Evolutionary conservation across 805 yeast species (phyloP).

Genomic region (Myxozyma melibiosi): DNA sequence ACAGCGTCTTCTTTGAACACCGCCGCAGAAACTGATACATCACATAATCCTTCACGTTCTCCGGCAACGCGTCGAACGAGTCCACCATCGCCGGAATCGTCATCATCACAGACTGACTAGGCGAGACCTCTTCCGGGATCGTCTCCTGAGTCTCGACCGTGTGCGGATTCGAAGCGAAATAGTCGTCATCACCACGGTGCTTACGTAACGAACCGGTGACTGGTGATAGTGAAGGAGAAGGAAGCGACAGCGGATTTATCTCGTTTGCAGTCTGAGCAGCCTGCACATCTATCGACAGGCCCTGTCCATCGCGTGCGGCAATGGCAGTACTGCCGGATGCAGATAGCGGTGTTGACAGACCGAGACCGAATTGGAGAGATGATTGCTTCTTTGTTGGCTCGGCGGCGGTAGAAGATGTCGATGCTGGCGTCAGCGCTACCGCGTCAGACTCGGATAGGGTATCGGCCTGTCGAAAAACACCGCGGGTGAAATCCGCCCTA

Average conservation of each 20-base stretch:
- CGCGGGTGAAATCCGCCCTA: not conserved
- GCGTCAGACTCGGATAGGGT: no score
- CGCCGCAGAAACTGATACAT: constrained; percentile 58
- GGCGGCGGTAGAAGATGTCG: not conserved
- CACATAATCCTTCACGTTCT: constrained; percentile 52
- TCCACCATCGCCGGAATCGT: constrained; percentile 37
- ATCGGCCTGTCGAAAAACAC: not conserved
- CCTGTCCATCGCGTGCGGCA: not conserved
- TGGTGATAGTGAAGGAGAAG: constrained; percentile 39
- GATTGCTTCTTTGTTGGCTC: no score
- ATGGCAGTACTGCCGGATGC: not conserved
- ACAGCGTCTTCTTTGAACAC: constrained; percentile 62
- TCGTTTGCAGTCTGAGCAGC: constrained; percentile 12
- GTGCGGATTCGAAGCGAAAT: constrained; percentile 14
- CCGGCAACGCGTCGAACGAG: constrained; percentile 47
- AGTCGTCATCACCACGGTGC: constrained; percentile 18
- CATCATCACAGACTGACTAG: constrained; percentile 23
- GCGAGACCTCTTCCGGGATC: not conserved
- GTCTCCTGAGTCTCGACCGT: not conserved
- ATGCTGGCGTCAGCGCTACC: not conserved
- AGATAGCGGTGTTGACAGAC: constrained; percentile 4
- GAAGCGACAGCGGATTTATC: constrained; percentile 35
- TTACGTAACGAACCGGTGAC: constrained; percentile 23
- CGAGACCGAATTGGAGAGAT: constrained; percentile 3
- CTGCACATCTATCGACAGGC: constrained; percentile 4